Evolutionary conservation across 169 alveolate species (phyloP), one percentile per base, ranked within the genome.

Genomic region (Cyclospora cayetanensis): DNA sequence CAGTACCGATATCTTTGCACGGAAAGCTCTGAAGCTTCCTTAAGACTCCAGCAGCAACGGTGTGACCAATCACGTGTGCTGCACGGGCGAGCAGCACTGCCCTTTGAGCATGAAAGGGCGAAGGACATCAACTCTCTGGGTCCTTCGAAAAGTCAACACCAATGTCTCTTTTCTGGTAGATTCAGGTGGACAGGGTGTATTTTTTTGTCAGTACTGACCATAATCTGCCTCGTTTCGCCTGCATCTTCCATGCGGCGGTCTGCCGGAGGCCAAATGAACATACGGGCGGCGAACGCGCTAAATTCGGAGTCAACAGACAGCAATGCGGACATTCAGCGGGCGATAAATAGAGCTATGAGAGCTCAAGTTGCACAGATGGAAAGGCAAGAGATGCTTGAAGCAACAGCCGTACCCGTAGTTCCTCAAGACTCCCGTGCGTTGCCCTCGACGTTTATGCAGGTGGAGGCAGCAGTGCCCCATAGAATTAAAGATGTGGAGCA

Each of bases 311-410:
- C 60, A 46, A 11, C 60, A 34, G 70, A 4, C 52, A 22, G 37
- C 4, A 31, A 3, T 20, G 89, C 20, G 66, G 76, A 34, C 25
- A 25, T 46, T 43, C 74, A 43, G 27, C 53, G 35, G 29, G 55
- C 25, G 42, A 74, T 50, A 12, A 1, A 31, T 65, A 46, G 89
- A 35, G 55, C 52, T 20, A 46, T 80, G 89, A 29, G 35, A 74
- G 52, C 31, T n/a, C 89, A 80, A 42, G 4, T 80, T 31, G 53
- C 89, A 15, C 89, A 80, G 52, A 1, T 80, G 76, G 89, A 25
- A 12, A 12, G 39, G 20, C 89, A 80, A 35, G 39, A 52, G n/a
- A 42, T 52, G 15, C 53, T 80, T 41, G 89, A 80, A 22, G 74
- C 89, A 7, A 42, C 31, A 22, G 89, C 89, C 31, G 89, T 39